These are phyloP conservation scores for Tolypocladium ophioglossoides DNA, from an alignment of 2,329 filamentous ascomycete species.

Conservation along the genomic window DNA sequence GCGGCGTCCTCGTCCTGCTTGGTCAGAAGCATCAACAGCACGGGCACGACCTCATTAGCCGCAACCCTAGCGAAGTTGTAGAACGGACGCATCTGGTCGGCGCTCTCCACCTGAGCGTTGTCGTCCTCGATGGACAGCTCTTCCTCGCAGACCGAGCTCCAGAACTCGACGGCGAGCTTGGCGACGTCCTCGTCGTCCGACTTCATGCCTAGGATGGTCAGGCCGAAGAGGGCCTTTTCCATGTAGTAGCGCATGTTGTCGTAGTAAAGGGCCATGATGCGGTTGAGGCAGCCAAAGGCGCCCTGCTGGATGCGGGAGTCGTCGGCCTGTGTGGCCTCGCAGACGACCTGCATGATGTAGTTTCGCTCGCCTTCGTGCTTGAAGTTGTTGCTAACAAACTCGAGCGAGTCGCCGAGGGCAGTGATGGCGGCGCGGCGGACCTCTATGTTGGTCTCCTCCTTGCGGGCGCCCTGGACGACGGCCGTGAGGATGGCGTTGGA, in stretches of 20 bases:
- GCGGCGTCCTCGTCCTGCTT: constrained; percentile 96
- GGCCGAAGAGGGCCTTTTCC: constrained; percentile 97
- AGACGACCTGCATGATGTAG: constrained; percentile 99
- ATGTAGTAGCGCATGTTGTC: constrained; percentile 99
- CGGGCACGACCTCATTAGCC: constrained; percentile 86
- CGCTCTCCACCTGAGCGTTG: constrained; percentile 66
- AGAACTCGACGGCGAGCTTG: constrained; percentile 97
- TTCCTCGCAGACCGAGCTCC: constrained; percentile 99
- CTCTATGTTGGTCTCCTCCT: constrained; percentile 86
- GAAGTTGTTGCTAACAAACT: constrained; percentile 97
- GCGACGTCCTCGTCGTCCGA: constrained; percentile 94
- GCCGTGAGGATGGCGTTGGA: constrained; percentile 97
- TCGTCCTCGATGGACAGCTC: constrained; percentile 97
- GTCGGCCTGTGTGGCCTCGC: constrained; percentile 91
- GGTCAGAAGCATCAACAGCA: constrained; percentile 77
- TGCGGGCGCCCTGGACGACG: constrained; percentile 92
- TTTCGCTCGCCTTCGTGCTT: constrained; percentile 98
- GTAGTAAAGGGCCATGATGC: constrained; percentile 98
- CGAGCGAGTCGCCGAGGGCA: constrained; percentile 88
- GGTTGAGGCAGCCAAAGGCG: constrained; percentile 92
- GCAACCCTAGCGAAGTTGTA: constrained; percentile 95
- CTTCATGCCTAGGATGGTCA: constrained; percentile 98
- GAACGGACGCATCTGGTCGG: constrained; percentile 78
- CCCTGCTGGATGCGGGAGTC: constrained; percentile 90
- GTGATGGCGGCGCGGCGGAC: constrained; percentile 89